Evolutionary conservation across 768 basidiomycete genomes (phyloP).

Genomic region (Calocera cornea): DNA sequence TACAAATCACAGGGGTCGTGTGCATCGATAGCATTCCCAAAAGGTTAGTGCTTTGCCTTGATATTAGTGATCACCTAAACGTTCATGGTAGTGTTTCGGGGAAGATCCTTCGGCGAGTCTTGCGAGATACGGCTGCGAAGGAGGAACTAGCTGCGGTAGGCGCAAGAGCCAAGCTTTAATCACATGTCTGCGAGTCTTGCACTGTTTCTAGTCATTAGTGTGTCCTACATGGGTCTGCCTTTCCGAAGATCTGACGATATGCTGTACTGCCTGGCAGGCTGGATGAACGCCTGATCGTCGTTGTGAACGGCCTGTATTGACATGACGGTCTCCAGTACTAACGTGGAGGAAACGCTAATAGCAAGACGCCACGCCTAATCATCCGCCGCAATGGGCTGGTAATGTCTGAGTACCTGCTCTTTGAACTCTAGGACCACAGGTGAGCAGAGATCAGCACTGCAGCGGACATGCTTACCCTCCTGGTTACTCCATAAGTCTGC

Average conservation of each 20-base stretch:
- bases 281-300: no score
- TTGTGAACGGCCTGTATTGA: neutral
- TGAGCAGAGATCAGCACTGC: neutral
- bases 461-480: constrained; percentile 32
- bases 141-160: constrained; percentile 26
- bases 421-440: constrained; percentile 9
- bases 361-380: neutral
- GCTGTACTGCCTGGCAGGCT: no score
- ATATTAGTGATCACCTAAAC: neutral
- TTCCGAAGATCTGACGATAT: neutral
- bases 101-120: constrained; percentile 70
- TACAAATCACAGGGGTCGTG: constrained; percentile 28
- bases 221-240: neutral
- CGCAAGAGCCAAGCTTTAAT: neutral
- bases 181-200: no score
- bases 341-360: neutral
- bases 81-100: constrained; percentile 51
- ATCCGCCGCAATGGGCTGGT: constrained; percentile 15
- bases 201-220: neutral
- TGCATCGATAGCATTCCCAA: constrained; percentile 53
- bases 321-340: neutral
- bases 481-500: constrained; percentile 64
- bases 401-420: constrained; percentile 15
- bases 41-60: constrained; percentile 31
- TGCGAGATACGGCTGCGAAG: constrained; percentile 51